Conservation (phyloP, 2,329 filamentous ascomycete genomes). For the Didymella lethalis region DNA sequence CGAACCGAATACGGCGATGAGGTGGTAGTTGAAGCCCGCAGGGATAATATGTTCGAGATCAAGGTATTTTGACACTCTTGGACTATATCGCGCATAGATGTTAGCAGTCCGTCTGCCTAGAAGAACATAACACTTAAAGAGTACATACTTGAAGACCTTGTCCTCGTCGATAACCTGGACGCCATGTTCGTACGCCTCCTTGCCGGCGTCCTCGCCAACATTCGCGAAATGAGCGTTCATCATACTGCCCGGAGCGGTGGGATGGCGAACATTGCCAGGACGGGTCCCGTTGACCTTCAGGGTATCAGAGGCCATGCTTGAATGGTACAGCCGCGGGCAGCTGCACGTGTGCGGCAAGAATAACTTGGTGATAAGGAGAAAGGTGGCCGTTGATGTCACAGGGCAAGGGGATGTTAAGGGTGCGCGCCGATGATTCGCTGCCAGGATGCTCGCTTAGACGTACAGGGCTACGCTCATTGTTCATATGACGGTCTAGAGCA, state of each 20-base stretch:
- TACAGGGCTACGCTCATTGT: slow-evolving; percentile 34
- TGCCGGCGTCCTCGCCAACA: slow-evolving; percentile 69
- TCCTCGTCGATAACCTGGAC: slow-evolving; percentile 97
- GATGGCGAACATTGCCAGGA: slow-evolving; percentile 49
- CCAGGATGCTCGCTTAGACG: slow-evolving; percentile 42
- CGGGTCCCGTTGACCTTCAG: slow-evolving; percentile 49
- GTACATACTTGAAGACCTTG: slow-evolving; percentile 90
- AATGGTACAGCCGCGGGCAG: slow-evolving; percentile 31
- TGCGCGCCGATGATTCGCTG: slow-evolving; percentile 40
- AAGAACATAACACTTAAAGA: background rate
- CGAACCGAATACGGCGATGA: slow-evolving; percentile 98
- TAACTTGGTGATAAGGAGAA: slow-evolving; percentile 42
- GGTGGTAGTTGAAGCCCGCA: slow-evolving; percentile 97
- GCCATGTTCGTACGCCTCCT: slow-evolving; percentile 83
- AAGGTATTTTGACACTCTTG: slow-evolving; percentile 82
- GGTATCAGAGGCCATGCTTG: slow-evolving; percentile 41
- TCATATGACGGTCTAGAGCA: slow-evolving; percentile 39
- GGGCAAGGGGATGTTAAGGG: slow-evolving; percentile 36
- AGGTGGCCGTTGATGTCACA: slow-evolving; percentile 51
- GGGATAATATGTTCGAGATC: slow-evolving; percentile 79
- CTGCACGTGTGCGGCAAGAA: slow-evolving; percentile 45
- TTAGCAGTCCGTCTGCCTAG: slow-evolving; percentile 30
- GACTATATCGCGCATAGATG: slow-evolving; percentile 58
- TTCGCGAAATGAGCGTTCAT: slow-evolving; percentile 85
- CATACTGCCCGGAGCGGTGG: slow-evolving; percentile 56